Evolutionary conservation across 2,329 filamentous ascomycete genomes (phyloP), one percentile per base, ranked within the genome.

Genomic region (Aureobasidium subglaciale): DNA sequence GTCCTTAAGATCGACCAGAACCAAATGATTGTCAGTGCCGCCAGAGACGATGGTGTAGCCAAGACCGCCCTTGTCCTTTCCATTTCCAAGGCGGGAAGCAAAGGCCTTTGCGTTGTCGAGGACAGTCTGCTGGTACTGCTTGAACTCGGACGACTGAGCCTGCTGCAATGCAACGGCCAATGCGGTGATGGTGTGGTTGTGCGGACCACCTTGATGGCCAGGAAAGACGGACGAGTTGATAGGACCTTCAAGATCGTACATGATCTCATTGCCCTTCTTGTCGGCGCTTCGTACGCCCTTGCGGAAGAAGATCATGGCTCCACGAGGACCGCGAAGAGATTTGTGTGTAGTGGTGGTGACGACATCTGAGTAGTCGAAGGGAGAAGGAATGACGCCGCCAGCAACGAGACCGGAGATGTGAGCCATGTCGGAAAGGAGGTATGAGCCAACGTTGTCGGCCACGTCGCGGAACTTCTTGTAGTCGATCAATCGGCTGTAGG

Each of bases 201-300:
- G 93, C 53, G 93, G 93, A 29, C 93, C 93, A 69, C 93, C 93
- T 78, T 99, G 93, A 78, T 99, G 93, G 59, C 93, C 93, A 56
- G 93, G 93, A 84, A 99, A 99, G 71, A 99, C 93, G 57, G 93
- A 97, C 74, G 95, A 91, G 79, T 99, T 99, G 80, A 99, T 99
- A 56, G 90, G 88, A 65, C 85, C 83, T 79, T 99, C 93, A 30
- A 99, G 83, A 68, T 99, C 90, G 72, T 96, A 99, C 66, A 91
- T 78, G 15, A 68, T 49, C 78, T 92, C 83, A 77, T 96, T 92
- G 67, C 90, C 85, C 82, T 96, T 96, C 74, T 87, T 78, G 70
- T 97, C 89, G 55, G 87, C 87, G 67, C 87, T 90, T 68, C 92
- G 88, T 59, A 96, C 86, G 61, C 93, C 93, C 80, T 95, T 96